Percentiles rank a stretch among this genome's conserved stretches.
phyloP scores from a whole-genome alignment of 192 early-diverging fungal species.

The Funneliformis mosseae region DNA sequence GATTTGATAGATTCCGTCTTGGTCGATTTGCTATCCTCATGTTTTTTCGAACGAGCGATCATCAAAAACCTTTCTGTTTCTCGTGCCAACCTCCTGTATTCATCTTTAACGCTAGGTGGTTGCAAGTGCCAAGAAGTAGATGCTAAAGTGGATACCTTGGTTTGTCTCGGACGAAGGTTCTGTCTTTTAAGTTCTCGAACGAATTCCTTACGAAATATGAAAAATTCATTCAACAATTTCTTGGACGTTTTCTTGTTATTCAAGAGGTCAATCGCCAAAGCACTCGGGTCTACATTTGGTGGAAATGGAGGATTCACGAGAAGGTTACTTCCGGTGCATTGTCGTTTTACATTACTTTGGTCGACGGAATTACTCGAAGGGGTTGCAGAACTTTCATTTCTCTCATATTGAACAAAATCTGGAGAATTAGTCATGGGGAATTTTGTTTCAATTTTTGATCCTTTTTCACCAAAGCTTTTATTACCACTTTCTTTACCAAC shows the following conservation, averaged over 20 bases:
- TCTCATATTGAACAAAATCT: too few relatives aligned
- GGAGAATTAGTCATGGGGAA: too few relatives aligned
- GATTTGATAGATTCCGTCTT: background rate
- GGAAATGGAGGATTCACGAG: background rate
- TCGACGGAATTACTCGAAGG: too few relatives aligned
- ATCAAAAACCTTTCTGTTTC: conserved; percentile 17
- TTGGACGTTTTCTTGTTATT: background rate
- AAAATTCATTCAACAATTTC: conserved; percentile 17
- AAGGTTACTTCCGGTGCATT: background rate
- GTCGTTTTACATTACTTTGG: too few relatives aligned
- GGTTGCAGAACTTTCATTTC: too few relatives aligned
- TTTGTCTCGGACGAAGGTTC: background rate
- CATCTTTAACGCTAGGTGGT: conserved; percentile 1
- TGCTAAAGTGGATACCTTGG: conserved; percentile 1
- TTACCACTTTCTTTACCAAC: too few relatives aligned
- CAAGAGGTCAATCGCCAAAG: background rate
- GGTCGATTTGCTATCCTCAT: background rate
- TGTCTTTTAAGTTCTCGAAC: conserved; percentile 1
- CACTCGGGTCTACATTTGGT: background rate
- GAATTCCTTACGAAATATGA: conserved; percentile 12
- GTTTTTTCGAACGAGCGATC: background rate
- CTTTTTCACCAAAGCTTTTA: too few relatives aligned
- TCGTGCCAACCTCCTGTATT: conserved; percentile 16
- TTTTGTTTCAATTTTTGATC: too few relatives aligned
- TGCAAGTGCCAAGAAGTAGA: background rate